Evolutionary conservation across 108 stramenopile species (phyloP), one percentile per base, ranked within the genome.

Genomic region (Skeletonema potamos): DNA sequence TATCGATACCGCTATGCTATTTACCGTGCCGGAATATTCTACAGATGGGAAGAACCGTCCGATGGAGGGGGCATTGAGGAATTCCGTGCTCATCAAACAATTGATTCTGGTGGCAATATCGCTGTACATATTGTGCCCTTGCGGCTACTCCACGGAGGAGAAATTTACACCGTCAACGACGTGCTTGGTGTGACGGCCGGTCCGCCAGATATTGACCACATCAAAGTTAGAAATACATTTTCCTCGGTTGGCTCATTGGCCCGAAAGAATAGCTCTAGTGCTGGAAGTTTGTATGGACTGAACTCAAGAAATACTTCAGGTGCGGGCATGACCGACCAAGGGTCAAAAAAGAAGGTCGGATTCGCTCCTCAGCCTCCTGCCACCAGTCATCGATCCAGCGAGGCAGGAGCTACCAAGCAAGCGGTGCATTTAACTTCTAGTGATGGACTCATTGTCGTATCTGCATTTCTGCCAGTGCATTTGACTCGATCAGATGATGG

Each of bases 371-470:
- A 74, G 6, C 87, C 92, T 8, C 83, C 81, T 6, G 15, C 78
- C 55, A 28, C 58, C 55, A 55, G 32, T 59, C 51, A 66, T 10
- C 57, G 54, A 36, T 56, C 36, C 18, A 60, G 59, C 20, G 15
- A 32, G 30, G 33, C 55, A 24, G 27, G 28, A 26, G 24, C 58
- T 32, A 22, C 67, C 24, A 80, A 82, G 56, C 86, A 85, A 67
- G 58, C 83, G 8, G 89, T 94, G 2, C 82, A 89, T 68, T 74
- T 94, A 46, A 89, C 86, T 58, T 87, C 87, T 17, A 87, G 87
- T 57, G 95, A 96, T 66, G 95, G 95, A 41, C 68, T 92, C 26
- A 89, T 94, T 26, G 95, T 96, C 6, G 95, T 92, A n/a, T 83
- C 81, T 18, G 87, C 88, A 20, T 96, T 96, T 84, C 79, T 96